A percentile compares a stretch with the other conserved stretches of the same genome.
Evolutionary conservation across 257 asterid species (phyloP).

Genomic region (Nicotiana sylvestris): DNA sequence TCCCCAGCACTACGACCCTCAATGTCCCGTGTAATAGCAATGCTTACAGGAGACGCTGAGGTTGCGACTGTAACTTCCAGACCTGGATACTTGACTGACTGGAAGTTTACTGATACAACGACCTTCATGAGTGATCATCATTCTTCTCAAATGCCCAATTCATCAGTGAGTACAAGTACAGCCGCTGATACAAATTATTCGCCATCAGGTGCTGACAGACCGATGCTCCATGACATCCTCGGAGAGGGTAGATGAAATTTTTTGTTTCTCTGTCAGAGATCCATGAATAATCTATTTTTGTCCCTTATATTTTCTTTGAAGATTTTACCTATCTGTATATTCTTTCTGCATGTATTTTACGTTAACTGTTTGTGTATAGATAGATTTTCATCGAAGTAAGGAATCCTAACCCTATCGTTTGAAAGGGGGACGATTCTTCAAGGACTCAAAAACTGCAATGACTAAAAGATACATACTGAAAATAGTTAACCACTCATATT

Average conservation of each 20-base stretch:
- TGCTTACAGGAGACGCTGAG: constrained; percentile 65
- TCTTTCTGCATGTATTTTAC: neutral
- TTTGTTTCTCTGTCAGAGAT: neutral
- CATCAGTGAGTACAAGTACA: constrained; percentile 15
- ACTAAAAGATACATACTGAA: neutral
- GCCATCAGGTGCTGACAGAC: constrained; percentile 23
- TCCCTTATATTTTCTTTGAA: neutral
- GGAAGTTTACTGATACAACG: constrained; percentile 43
- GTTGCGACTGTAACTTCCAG: constrained; percentile 40
- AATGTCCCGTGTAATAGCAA: constrained; percentile 65
- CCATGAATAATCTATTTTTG: neutral
- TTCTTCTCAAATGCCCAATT: constrained; percentile 12
- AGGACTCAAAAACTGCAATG: neutral
- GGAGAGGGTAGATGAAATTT: constrained; percentile 41
- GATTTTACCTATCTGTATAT: neutral
- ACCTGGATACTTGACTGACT: constrained; percentile 59
- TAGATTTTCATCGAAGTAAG: neutral
- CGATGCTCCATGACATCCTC: constrained; percentile 40
- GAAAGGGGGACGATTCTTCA: neutral
- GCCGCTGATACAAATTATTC: constrained; percentile 16
- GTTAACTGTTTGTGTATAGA: neutral
- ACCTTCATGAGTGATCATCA: constrained; percentile 22
- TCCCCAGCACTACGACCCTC: constrained; percentile 48
- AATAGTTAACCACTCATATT: no score
- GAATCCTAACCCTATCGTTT: neutral